Evolutionary conservation across 2,329 filamentous ascomycete species (phyloP).

Genomic region (Grosmannia huntii): DNA sequence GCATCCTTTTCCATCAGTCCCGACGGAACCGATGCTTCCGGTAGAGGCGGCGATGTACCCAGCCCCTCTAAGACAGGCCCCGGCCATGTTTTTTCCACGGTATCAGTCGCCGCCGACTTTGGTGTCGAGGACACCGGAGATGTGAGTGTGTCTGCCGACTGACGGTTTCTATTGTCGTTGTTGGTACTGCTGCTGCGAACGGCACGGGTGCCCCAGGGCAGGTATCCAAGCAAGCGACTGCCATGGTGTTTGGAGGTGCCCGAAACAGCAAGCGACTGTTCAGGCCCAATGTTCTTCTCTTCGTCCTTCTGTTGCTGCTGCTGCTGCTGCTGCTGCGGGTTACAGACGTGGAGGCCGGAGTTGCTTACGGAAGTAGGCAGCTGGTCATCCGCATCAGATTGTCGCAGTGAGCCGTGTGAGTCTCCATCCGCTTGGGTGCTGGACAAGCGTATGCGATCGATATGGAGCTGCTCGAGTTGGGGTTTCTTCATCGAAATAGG

Average conservation of each 20-base stretch:
- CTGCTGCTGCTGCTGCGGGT: conserved; percentile 2
- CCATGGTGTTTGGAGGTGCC: conserved; percentile 6
- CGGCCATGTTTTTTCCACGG: conserved; percentile 38
- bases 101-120: conserved; percentile 25
- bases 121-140: conserved; percentile 4
- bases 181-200: neutral
- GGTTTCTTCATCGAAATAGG: conserved; percentile 47
- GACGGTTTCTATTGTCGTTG: neutral
- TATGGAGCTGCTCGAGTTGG: conserved; percentile 38
- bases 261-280: neutral
- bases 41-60: conserved; percentile 2
- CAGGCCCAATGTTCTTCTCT: conserved; percentile 1
- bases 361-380: conserved; percentile 16
- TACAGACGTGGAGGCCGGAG: neutral
- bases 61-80: conserved; percentile 40
- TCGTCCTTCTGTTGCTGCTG: neutral
- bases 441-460: conserved; percentile 45
- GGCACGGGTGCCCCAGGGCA: neutral
- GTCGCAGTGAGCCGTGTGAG: conserved; percentile 23
- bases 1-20: neutral
- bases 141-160: neutral
- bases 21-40: neutral
- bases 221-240: neutral
- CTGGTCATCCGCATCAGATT: conserved; percentile 21
- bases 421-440: conserved; percentile 42